These are phyloP conservation scores for Osmanthus fragrans DNA, from an alignment of 257 asterid genomes.

Conservation along the genomic window DNA sequence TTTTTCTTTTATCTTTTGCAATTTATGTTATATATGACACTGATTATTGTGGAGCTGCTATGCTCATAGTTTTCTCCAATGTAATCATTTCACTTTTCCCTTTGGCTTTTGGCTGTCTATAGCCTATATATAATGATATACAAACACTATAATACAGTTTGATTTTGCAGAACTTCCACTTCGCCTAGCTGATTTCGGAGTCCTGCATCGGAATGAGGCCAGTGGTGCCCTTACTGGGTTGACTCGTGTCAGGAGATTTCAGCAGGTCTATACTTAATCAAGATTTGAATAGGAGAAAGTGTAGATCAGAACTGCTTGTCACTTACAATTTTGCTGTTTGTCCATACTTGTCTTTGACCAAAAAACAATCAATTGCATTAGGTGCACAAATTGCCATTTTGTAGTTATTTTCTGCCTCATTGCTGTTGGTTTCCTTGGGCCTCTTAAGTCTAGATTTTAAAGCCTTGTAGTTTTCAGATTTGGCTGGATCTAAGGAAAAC, in stretches of 20 bases:
- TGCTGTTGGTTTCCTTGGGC: slow-evolving; percentile 4
- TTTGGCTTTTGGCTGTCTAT: neutral
- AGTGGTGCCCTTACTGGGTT: slow-evolving; percentile 98
- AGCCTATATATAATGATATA: neutral
- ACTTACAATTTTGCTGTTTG: slow-evolving; percentile 8
- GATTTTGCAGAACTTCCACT: slow-evolving; percentile 81
- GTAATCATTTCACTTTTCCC: neutral
- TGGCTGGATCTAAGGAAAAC: neutral
- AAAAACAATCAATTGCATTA: neutral
- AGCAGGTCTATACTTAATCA: slow-evolving; percentile 60
- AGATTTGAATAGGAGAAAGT: neutral
- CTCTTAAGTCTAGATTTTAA: neutral
- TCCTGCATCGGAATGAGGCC: slow-evolving; percentile 92
- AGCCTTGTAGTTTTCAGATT: slow-evolving; percentile 1
- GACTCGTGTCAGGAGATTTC: slow-evolving; percentile 97
- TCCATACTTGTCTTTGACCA: neutral
- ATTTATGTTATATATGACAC: neutral
- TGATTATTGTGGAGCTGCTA: neutral
- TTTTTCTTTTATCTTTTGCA: neutral
- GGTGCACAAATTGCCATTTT: neutral
- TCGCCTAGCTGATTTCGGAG: slow-evolving; percentile 97
- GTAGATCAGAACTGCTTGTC: slow-evolving; percentile 5
- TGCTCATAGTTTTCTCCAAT: neutral
- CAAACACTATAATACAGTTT: slow-evolving; percentile 13
- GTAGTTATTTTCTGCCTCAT: slow-evolving; percentile 6